These are phyloP conservation scores for Coemansia sp. DNA, from an alignment of 192 early-diverging fungal genomes.

Conservation along the genomic window DNA sequence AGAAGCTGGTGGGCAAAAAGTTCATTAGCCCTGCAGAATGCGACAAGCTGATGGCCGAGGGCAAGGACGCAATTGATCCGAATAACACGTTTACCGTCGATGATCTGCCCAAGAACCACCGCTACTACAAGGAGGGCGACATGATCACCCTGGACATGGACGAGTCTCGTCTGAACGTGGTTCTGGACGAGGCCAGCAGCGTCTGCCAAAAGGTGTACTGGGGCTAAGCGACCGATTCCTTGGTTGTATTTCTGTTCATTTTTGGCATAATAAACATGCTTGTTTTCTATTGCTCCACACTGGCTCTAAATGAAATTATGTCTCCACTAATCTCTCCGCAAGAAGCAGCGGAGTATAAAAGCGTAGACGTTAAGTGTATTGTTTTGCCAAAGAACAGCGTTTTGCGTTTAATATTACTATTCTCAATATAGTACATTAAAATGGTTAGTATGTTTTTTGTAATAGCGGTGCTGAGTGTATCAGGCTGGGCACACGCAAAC, in stretches of 20 bases:
- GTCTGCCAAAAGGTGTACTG: not conserved
- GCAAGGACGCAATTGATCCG: not conserved
- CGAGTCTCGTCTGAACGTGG: not conserved
- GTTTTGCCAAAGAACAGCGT: no score
- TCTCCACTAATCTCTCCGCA: no score
- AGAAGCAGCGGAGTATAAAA: no score
- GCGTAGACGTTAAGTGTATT: no score
- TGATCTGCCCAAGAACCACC: constrained; percentile 11
- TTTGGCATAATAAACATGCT: no score
- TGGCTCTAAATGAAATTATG: no score
- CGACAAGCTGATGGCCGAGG: not conserved
- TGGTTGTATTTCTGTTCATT: not conserved
- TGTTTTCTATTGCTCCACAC: no score
- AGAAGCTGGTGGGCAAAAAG: constrained; percentile 15
- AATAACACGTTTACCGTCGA: constrained; percentile 6
- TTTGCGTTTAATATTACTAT: no score
- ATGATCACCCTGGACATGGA: not conserved
- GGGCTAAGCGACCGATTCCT: not conserved
- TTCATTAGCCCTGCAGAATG: not conserved
- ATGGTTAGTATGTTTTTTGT: not conserved
- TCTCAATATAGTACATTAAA: not conserved
- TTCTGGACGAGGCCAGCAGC: not conserved
- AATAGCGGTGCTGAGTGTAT: not conserved
- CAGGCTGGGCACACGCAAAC: not conserved
- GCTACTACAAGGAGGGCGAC: constrained; percentile 19